These are phyloP conservation scores for Zasmidium angulare DNA, from an alignment of 2,329 filamentous ascomycete species.

Conservation along the genomic window DNA sequence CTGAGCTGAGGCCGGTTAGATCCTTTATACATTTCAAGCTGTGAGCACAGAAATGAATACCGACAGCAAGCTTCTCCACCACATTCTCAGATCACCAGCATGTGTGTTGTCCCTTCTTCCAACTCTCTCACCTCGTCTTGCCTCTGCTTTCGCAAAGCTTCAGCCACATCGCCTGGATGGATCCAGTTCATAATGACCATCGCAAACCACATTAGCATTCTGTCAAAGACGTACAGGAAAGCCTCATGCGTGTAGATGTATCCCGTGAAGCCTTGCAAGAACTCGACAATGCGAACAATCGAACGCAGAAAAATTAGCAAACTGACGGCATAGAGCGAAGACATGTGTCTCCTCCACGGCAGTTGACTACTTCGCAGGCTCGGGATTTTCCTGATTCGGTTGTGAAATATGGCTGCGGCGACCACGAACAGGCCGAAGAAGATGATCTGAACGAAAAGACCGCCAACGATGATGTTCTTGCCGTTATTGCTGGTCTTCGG, in stretches of 20 bases:
- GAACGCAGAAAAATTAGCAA: not conserved
- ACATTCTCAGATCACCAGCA: too few relatives aligned
- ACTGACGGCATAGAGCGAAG: not conserved
- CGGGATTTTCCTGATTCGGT: not conserved
- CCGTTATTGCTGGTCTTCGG: not conserved
- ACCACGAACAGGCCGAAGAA: not conserved
- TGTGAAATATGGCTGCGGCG: not conserved
- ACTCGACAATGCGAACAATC: not conserved
- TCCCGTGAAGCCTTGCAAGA: not conserved
- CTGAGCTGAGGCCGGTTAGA: not conserved
- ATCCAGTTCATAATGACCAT: conserved; percentile 17
- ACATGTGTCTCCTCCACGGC: not conserved
- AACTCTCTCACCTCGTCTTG: too few relatives aligned
- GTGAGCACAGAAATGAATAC: too few relatives aligned
- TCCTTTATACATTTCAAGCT: too few relatives aligned
- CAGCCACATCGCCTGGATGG: conserved; percentile 16
- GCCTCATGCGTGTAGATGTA: not conserved
- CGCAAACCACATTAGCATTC: not conserved
- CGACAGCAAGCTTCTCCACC: too few relatives aligned
- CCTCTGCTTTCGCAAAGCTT: conserved; percentile 5
- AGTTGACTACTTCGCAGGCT: not conserved
- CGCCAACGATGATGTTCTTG: not conserved
- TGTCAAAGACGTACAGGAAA: not conserved
- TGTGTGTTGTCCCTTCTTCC: too few relatives aligned
- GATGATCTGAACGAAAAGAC: not conserved